Percentiles rank a stretch among this genome's conserved stretches.
Evolutionary conservation across 805 yeast species (phyloP).

Genomic region (Pichia exigua): DNA sequence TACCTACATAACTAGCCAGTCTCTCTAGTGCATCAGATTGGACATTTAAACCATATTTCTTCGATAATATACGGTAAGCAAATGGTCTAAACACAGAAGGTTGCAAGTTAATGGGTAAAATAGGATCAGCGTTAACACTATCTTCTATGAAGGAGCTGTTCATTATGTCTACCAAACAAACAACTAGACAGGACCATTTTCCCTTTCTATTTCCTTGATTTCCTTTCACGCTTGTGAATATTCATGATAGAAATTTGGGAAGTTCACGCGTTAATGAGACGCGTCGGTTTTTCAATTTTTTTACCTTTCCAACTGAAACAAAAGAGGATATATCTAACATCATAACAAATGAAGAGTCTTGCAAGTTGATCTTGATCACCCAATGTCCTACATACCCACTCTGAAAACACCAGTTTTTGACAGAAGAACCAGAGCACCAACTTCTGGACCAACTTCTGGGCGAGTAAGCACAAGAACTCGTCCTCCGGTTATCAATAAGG

Average conservation of each 20-base stretch:
- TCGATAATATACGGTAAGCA: slow-evolving; percentile 83
- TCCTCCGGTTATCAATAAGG: background rate
- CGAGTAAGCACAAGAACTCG: background rate
- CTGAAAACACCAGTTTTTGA: background rate
- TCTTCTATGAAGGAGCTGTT: slow-evolving; percentile 12
- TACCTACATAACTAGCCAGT: slow-evolving; percentile 70
- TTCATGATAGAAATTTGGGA: background rate
- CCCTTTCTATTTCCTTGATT: too few relatives aligned
- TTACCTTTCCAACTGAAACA: background rate
- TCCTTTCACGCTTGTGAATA: background rate
- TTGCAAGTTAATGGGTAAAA: slow-evolving; percentile 67
- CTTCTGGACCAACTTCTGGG: background rate
- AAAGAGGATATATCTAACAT: background rate
- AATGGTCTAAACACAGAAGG: slow-evolving; percentile 84
- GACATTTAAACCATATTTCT: slow-evolving; percentile 85
- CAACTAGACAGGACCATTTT: background rate
- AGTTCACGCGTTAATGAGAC: background rate
- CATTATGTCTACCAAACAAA: background rate
- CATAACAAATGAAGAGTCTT: too few relatives aligned
- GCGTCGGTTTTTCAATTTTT: slow-evolving; percentile 1
- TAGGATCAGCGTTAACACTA: slow-evolving; percentile 25
- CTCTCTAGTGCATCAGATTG: slow-evolving; percentile 75
- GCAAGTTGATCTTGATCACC: too few relatives aligned
- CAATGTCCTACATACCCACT: background rate
- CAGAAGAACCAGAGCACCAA: background rate